Conservation (phyloP, 2,329 filamentous ascomycete genomes). For the Whalleya microplaca region DNA sequence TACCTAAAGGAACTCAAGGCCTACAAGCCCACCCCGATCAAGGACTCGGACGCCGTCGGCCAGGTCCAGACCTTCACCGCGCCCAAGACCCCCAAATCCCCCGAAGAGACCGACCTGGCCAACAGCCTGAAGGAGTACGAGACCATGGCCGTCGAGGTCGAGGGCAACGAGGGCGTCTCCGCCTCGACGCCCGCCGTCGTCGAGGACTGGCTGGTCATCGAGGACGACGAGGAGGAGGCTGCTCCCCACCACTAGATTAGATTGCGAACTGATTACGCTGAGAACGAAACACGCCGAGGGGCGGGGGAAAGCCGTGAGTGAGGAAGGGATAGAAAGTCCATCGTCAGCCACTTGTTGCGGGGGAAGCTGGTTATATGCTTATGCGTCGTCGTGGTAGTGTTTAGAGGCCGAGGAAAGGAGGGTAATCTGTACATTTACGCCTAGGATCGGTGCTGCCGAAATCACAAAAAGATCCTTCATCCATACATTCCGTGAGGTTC, state of each 20-base stretch:
- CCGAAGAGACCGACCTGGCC: constrained; percentile 92
- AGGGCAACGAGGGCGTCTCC: constrained; percentile 75
- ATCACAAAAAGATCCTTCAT: constrained; percentile 35
- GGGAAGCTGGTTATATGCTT: constrained; percentile 1
- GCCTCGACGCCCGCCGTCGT: constrained; percentile 60
- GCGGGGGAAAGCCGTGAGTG: not conserved
- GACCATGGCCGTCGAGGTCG: constrained; percentile 89
- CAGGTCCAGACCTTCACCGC: constrained; percentile 86
- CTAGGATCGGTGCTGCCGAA: constrained; percentile 32
- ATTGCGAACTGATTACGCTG: no score
- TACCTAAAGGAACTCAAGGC: constrained; percentile 95
- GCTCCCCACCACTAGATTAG: constrained; percentile 55
- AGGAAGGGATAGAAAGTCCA: not conserved
- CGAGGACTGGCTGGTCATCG: constrained; percentile 82
- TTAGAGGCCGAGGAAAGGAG: constrained; percentile 10
- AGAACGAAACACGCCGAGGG: not conserved
- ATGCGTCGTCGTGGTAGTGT: constrained; percentile 10
- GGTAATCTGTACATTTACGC: constrained; percentile 48
- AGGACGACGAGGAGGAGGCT: constrained; percentile 62
- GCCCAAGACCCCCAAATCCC: constrained; percentile 82
- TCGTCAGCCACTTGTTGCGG: no score
- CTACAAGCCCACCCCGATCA: constrained; percentile 86
- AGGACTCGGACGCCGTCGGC: constrained; percentile 84
- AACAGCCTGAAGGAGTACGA: constrained; percentile 94
- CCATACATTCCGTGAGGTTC: not conserved